phyloP scores from a whole-genome alignment of 2,329 filamentous ascomycete species.

The Fusarium sp. region DNA sequence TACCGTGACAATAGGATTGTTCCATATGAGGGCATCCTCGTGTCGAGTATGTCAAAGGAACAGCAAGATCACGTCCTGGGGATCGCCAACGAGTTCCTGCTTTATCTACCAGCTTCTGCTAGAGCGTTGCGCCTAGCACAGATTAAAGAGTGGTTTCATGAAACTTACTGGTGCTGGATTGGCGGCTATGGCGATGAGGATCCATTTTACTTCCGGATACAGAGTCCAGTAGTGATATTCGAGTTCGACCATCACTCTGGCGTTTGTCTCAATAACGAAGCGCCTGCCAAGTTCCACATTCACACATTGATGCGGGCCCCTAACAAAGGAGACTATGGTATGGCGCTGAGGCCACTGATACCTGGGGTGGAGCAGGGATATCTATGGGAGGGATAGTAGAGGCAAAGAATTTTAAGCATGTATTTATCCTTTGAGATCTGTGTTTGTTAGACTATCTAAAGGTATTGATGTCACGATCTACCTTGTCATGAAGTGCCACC shows the following conservation, averaged over 20 bases:
- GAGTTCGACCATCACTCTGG: constrained; percentile 87
- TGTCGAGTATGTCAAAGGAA: constrained; percentile 60
- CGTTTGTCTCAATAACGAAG: constrained; percentile 79
- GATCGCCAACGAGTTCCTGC: constrained; percentile 69
- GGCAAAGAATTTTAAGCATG: background rate
- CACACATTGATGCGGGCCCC: constrained; percentile 80
- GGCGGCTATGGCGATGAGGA: constrained; percentile 75
- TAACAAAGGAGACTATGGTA: constrained; percentile 82
- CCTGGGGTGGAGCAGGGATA: constrained; percentile 48
- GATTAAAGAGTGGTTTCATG: constrained; percentile 67
- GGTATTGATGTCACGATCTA: no score
- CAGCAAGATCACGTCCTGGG: constrained; percentile 55
- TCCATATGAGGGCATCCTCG: constrained; percentile 77
- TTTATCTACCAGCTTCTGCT: constrained; percentile 73
- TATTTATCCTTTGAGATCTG: no score
- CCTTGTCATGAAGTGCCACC: no score
- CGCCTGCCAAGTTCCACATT: constrained; percentile 83
- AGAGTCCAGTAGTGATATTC: constrained; percentile 79
- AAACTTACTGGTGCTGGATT: constrained; percentile 87
- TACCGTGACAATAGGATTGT: constrained; percentile 83
- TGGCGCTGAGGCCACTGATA: constrained; percentile 60
- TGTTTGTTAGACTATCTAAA: no score
- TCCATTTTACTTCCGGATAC: constrained; percentile 82
- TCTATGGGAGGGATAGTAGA: constrained; percentile 35
- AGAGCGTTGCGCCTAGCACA: constrained; percentile 67